Evolutionary conservation across 192 early-diverging fungal species (phyloP), one percentile per base, ranked within the genome.

Genomic region (Podila clonocystis): DNA sequence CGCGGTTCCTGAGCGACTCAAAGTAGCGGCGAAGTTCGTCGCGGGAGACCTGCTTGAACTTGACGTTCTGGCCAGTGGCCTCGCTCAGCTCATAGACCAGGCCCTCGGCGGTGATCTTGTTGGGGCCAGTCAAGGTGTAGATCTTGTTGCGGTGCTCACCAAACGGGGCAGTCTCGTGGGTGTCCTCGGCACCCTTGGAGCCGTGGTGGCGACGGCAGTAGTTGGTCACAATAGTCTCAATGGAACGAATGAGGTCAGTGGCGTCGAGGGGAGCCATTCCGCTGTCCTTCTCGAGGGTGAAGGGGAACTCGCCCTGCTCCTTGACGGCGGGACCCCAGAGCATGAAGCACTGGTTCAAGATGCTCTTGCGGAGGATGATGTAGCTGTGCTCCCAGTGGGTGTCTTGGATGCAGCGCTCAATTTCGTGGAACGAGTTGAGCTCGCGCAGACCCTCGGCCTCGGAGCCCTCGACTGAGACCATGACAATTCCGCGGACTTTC

Each of bases 11-110:
- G 52, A 75, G 74, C 52, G 66, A 64, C 62, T 75, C 62, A 5
- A 75, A 20, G 31, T 75, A 75, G 28, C 63, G 52, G n/a, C 58
- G 48, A n/a, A 75, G 67, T 4, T 75, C 74, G 2, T 75, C 74
- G 11, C 52, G 66, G 5, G 49, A 45, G 29, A 75, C 74, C 3
- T 69, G 29, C 74, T 68, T 75, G 26, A 69, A 29, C 38, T 65
- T 19, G 67, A 75, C 49, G 20, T 63, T 30, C 52, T 75, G 34
- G 28, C 74, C 74, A 33, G 67, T 75, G 19, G 49, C 50, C 24
- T 75, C 74, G 36, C 9, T 57, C 9, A 75, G 13, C 15, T 63
- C 67, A 5, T 59, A 33, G 52, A 63, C 66, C 4, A 75, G n/a
- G 38, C 26, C 19, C 50, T 75, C 62, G 15, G 55, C 17, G 5